Percentiles rank a stretch among this genome's conserved stretches.
These are phyloP conservation scores for Aspergillus nanangensis DNA, from an alignment of 495 filamentous ascomycete species.

Conservation along the genomic window DNA sequence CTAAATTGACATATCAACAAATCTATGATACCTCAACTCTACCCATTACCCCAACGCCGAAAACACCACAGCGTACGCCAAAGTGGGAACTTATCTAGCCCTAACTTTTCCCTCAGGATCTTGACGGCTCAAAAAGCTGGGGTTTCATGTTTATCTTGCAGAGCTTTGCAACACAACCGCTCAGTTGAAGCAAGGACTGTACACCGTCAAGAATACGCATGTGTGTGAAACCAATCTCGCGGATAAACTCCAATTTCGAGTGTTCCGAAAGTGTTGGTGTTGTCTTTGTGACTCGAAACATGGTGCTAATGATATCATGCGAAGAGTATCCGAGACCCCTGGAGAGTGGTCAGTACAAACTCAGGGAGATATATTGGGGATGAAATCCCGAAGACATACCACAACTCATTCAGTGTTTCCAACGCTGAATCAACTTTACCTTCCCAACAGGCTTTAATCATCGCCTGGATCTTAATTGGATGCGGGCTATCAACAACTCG, in stretches of 20 bases:
- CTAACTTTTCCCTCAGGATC: too few species aligned
- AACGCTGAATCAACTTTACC: slow-evolving; percentile 83
- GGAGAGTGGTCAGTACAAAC: slow-evolving; percentile 10
- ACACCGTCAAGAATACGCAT: slow-evolving; percentile 98
- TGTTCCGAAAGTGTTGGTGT: slow-evolving; percentile 87
- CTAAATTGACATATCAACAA: background rate
- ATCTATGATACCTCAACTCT: background rate
- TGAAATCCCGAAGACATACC: slow-evolving; percentile 44
- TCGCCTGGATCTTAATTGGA: slow-evolving; percentile 95
- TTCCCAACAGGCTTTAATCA: slow-evolving; percentile 96
- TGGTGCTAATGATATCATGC: slow-evolving; percentile 96
- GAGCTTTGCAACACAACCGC: slow-evolving; percentile 83
- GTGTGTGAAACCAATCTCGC: slow-evolving; percentile 97
- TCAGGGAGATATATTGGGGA: background rate
- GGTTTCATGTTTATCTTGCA: slow-evolving; percentile 95
- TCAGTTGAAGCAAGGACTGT: slow-evolving; percentile 88
- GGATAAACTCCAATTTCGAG: slow-evolving; percentile 91
- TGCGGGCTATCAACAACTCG: slow-evolving; percentile 96
- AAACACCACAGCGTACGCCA: slow-evolving; percentile 15
- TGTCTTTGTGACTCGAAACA: slow-evolving; percentile 98
- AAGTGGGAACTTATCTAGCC: background rate
- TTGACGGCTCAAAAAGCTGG: slow-evolving; percentile 65
- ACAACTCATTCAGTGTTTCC: slow-evolving; percentile 84
- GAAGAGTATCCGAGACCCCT: slow-evolving; percentile 85
- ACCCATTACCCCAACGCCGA: slow-evolving; percentile 6